Evolutionary conservation across 768 basidiomycete genomes (phyloP).

Genomic region (Infundibulicybe gibba): DNA sequence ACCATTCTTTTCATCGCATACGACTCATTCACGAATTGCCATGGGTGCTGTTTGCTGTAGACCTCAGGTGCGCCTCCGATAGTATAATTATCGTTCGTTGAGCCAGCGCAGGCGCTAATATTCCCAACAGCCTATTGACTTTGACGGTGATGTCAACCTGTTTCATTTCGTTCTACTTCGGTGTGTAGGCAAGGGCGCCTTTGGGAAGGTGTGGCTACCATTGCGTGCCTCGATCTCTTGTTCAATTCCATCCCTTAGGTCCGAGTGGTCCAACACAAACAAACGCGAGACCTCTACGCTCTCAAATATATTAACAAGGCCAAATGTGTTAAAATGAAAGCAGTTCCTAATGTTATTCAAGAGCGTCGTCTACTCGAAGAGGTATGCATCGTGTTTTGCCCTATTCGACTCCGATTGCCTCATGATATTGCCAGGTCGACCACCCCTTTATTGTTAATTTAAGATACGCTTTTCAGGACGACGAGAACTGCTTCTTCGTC

Average conservation of each 20-base stretch:
- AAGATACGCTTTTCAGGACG: constrained; percentile 96
- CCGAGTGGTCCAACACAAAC: constrained; percentile 98
- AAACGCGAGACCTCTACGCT: constrained; percentile 93
- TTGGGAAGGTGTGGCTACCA: constrained; percentile 76
- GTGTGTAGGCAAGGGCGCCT: constrained; percentile 98
- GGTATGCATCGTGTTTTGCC: constrained; percentile 38
- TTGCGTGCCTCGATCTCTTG: constrained; percentile 4
- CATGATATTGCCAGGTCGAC: constrained; percentile 61
- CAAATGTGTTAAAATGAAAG: constrained; percentile 98
- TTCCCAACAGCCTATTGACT: constrained; percentile 77
- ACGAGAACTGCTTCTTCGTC: constrained; percentile 98
- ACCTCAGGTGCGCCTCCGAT: constrained; percentile 52
- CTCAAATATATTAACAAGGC: constrained; percentile 99
- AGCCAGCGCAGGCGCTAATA: neutral
- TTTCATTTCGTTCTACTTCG: constrained; percentile 95
- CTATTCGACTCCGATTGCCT: constrained; percentile 12
- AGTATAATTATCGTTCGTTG: neutral
- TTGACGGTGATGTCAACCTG: constrained; percentile 92
- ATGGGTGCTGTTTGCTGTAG: constrained; percentile 90
- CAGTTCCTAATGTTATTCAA: constrained; percentile 95
- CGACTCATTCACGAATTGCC: constrained; percentile 25
- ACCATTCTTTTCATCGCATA: constrained; percentile 5
- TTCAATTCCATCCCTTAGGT: constrained; percentile 53
- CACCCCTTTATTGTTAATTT: constrained; percentile 94
- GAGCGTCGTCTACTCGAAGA: constrained; percentile 94